Conservation (phyloP, 2,329 filamentous ascomycete genomes). For the Anisogramma anomala region DNA sequence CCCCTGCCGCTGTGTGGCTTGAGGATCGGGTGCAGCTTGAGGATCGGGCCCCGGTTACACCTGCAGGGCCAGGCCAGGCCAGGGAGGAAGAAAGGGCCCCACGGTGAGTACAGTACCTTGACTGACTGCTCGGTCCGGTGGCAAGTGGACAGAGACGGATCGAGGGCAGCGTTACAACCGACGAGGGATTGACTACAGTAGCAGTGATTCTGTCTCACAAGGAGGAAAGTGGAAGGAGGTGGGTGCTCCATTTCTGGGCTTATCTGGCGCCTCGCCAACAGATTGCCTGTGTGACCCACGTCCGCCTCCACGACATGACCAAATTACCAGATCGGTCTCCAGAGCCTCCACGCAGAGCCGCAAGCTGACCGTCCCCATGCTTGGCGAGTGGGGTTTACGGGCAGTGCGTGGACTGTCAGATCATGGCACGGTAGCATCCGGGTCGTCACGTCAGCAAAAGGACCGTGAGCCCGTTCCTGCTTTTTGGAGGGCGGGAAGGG, state of each 20-base stretch:
- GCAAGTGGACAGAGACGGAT: not conserved
- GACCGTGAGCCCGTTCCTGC: not conserved
- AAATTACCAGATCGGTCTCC: not conserved
- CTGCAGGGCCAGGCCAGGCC: conserved; percentile 5
- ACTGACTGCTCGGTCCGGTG: conserved; percentile 1
- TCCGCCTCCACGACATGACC: not conserved
- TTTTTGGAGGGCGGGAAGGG: not conserved
- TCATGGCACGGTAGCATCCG: conserved; percentile 7
- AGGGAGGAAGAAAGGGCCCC: not conserved
- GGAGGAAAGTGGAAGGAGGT: too few species aligned
- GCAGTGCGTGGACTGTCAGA: conserved; percentile 9
- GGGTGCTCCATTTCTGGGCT: too few species aligned
- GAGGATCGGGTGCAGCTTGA: conserved; percentile 2
- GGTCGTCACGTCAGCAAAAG: conserved; percentile 6
- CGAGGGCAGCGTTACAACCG: not conserved
- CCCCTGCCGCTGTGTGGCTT: not conserved
- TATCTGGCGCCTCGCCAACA: too few species aligned
- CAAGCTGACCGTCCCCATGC: conserved; percentile 14
- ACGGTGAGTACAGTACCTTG: too few species aligned
- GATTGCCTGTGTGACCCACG: too few species aligned
- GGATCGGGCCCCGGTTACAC: not conserved
- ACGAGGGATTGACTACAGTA: too few species aligned
- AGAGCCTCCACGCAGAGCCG: conserved; percentile 8
- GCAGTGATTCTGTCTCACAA: too few species aligned
- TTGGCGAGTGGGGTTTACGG: conserved; percentile 1